phyloP scores from a whole-genome alignment of 306 rosid species.

The Fragaria nilgerrensis region DNA sequence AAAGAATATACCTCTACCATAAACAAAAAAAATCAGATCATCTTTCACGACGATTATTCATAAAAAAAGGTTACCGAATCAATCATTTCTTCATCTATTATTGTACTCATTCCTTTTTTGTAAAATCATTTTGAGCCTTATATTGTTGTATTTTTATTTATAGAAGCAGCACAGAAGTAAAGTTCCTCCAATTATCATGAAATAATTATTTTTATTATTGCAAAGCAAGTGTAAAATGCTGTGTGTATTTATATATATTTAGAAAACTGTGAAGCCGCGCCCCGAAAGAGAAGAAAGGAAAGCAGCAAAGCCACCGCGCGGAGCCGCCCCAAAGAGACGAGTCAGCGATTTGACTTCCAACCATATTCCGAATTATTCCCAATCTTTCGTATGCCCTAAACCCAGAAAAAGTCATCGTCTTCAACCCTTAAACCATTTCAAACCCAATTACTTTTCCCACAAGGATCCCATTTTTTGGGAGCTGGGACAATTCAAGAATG shows the following conservation, averaged over 20 bases:
- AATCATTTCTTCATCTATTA: no score
- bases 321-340: not conserved
- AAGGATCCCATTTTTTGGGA: constrained; percentile 11
- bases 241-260: not conserved
- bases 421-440: not conserved
- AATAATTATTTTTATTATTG: not conserved
- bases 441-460: not conserved
- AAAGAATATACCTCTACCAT: no score
- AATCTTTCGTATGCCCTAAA: not conserved
- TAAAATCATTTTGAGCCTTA: no score
- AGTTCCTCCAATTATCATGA: no score
- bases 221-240: not conserved
- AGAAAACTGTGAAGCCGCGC: not conserved
- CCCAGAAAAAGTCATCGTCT: not conserved
- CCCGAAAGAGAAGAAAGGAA: not conserved
- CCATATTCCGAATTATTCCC: not conserved
- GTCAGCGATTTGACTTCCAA: constrained; percentile 4
- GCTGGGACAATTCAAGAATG: constrained; percentile 9
- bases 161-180: no score
- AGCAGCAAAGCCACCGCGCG: not conserved
- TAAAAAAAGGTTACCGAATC: no score
- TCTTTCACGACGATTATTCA: no score
- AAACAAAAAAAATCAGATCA: no score
- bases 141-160: no score
- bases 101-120: no score